Evolutionary conservation across 192 early-diverging fungal species (phyloP), one percentile per base, ranked within the genome.

Genomic region (Linnemannia zychae): DNA sequence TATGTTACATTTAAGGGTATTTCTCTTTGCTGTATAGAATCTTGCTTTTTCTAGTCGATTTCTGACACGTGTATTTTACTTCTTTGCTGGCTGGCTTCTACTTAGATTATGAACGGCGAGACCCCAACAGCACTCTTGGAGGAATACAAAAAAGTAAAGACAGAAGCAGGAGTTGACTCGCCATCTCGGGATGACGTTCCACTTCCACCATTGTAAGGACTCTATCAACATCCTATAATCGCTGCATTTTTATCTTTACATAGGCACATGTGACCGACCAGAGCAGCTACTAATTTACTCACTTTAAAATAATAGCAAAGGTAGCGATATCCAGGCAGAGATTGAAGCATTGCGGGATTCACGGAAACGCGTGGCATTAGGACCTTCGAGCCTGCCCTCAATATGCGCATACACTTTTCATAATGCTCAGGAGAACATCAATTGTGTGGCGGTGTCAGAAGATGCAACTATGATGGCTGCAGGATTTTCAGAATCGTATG

Each of bases 361-460:
- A 13, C 89, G 93, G 75, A 95, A 97, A 60, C 93, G 95, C 50
- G 90, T 96, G 24, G 84, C 90, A 12, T 76, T 97, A n/a, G 89
- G 91, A 9, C 85, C 88, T 2, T 88, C 92, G 7, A 91, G 94
- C 16, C 87, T 97, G 34, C 96, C 97, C 18, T 97, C 96, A 24
- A 92, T 99, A 40, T 98, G 97, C 88, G 96, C 94, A 79, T 99
- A 96, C 87, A 99, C 97, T 37, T 95, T 99, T 80, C 97, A 98
- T 87, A 99, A 99, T 86, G 95, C 96, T 20, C 90, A 95, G 84
- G 92, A 94, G 88, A 94, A 92, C 53, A 86, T 99, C 76, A 99
- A 95, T 75, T 98, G 97, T 81, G 75, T 97, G n/a, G 81, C 91
- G 1, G 88, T 97, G 0, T 94, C 97, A 0, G 90, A 95, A n/a